Base-by-base conservation (phyloP, 139 green algal genomes). In the Chlamydomonas sp. region DNA sequence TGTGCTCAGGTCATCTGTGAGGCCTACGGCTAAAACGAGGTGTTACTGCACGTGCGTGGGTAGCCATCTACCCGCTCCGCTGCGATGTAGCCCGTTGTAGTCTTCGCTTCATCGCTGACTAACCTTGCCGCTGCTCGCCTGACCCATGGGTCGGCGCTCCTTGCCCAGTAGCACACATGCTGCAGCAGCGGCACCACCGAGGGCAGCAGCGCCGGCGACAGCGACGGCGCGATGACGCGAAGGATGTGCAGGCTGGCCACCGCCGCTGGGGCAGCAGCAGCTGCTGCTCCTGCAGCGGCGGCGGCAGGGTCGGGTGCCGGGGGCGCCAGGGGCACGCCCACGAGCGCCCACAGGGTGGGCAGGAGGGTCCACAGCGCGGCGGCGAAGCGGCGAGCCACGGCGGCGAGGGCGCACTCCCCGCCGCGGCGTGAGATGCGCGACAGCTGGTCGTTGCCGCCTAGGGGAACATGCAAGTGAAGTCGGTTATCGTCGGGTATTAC, bases 311-410 rank as follows among this genome's bases (percentile, higher is more conserved):
- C 73, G 14, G 81, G 64, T 15, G 60, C 62, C 61, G 75, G 79
- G 2, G 75, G 68, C 66, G 67, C 61, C 71, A 98, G 81, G 14
- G 93, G 78, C 4, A 78, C 94, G 2, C 93, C 63, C 78, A 96
- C 90, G 1, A 92, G 79, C 60, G 91, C 85, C 95, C 95, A 98
- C 63, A 99, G 85, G 17, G 78, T 78, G 0, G 95, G 96, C 81
- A 98, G 88, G 58, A 77, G 71, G 17, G 68, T 15, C 59, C 95
- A 93, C 67, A 99, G 86, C 0, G 2, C n/a, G 0, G 64, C 10
- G 4, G 91, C 94, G 78, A 96, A 94, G 12, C 67, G 74, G 17
- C 4, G 49, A 0, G 86, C 94, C 74, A 97, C 78, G n/a, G 88
- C 90, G 1, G 71, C 83, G 7, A 99, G 90, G 18, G 94, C 92